Evolutionary conservation across 495 filamentous ascomycete species (phyloP).

Genomic region (Aspergillus mulundensis): DNA sequence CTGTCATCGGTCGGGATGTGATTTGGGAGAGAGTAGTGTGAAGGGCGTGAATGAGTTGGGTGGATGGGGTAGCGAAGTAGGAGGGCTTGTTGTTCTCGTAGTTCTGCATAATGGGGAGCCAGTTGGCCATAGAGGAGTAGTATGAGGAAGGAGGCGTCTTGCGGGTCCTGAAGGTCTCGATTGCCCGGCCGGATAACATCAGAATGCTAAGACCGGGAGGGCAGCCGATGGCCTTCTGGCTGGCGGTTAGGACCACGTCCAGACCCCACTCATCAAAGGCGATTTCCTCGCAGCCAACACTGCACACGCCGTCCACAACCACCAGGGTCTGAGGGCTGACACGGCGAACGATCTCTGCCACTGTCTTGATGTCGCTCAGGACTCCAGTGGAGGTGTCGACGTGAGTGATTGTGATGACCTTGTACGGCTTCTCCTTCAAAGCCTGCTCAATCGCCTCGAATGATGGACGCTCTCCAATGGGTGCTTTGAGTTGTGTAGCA

Average conservation of each 20-base stretch:
- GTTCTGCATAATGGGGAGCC: conserved; percentile 97
- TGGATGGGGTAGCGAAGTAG: conserved; percentile 95
- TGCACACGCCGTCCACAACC: conserved; percentile 94
- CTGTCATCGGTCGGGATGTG: conserved; percentile 66
- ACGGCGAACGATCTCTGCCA: conserved; percentile 74
- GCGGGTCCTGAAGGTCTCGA: conserved; percentile 72
- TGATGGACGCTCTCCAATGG: conserved; percentile 84
- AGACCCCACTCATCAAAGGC: conserved; percentile 91
- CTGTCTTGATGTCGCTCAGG: conserved; percentile 77
- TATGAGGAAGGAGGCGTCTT: conserved; percentile 78
- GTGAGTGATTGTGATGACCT: conserved; percentile 89
- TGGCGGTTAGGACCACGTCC: conserved; percentile 89
- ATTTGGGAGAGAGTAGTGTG: conserved; percentile 92
- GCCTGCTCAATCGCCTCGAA: conserved; percentile 82
- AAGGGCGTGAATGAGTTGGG: conserved; percentile 89
- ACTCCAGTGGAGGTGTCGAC: conserved; percentile 97
- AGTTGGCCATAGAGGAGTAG: conserved; percentile 95
- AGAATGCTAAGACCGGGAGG: conserved; percentile 90
- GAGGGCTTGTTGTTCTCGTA: conserved; percentile 96
- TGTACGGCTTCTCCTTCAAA: conserved; percentile 83
- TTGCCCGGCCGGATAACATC: conserved; percentile 87
- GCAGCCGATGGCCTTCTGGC: conserved; percentile 93
- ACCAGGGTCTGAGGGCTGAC: conserved; percentile 88
- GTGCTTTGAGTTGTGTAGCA: conserved; percentile 81
- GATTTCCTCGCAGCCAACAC: conserved; percentile 93